Evolutionary conservation across 2,329 filamentous ascomycete genomes (phyloP).

Genomic region (Trichoderma asperellum): DNA sequence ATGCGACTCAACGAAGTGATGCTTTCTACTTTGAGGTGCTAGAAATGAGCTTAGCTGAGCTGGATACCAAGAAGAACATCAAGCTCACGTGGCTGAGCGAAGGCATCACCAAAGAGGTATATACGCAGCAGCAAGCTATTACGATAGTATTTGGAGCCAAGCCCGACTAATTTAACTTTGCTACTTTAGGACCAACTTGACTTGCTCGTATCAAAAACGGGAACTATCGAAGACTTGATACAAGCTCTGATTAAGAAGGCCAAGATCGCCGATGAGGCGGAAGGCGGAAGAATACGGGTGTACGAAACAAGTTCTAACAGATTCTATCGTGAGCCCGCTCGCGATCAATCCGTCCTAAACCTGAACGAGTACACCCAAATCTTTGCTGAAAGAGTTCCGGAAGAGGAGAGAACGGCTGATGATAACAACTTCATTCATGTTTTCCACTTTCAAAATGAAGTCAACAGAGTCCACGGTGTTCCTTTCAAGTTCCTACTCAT

Average conservation of each 20-base stretch:
- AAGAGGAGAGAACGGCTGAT: slow-evolving; percentile 66
- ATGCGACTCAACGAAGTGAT: slow-evolving; percentile 72
- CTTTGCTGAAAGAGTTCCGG: slow-evolving; percentile 79
- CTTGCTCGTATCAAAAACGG: slow-evolving; percentile 84
- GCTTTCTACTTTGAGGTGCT: slow-evolving; percentile 89
- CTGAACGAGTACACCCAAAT: slow-evolving; percentile 85
- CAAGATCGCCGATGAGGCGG: slow-evolving; percentile 72
- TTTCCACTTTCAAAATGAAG: slow-evolving; percentile 92
- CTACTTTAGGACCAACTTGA: slow-evolving; percentile 70
- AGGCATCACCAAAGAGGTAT: slow-evolving; percentile 86
- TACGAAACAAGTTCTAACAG: slow-evolving; percentile 84
- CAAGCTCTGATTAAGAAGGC: slow-evolving; percentile 78
- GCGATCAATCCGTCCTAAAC: slow-evolving; percentile 73
- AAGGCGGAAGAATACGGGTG: slow-evolving; percentile 72
- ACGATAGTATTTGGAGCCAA: neutral
- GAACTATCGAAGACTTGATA: slow-evolving; percentile 77
- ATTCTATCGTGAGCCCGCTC: slow-evolving; percentile 75
- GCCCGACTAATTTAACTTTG: slow-evolving; percentile 17
- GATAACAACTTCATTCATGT: slow-evolving; percentile 70
- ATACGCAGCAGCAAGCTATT: slow-evolving; percentile 31
- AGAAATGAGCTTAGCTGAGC: slow-evolving; percentile 89
- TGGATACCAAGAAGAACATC: slow-evolving; percentile 88
- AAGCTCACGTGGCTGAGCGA: slow-evolving; percentile 86
- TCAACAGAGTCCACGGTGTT: slow-evolving; percentile 79
- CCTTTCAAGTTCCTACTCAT: slow-evolving; percentile 90